phyloP scores from a whole-genome alignment of 1,139 yeast genomes.

The Zhuliangozyma blackwelliae region DNA sequence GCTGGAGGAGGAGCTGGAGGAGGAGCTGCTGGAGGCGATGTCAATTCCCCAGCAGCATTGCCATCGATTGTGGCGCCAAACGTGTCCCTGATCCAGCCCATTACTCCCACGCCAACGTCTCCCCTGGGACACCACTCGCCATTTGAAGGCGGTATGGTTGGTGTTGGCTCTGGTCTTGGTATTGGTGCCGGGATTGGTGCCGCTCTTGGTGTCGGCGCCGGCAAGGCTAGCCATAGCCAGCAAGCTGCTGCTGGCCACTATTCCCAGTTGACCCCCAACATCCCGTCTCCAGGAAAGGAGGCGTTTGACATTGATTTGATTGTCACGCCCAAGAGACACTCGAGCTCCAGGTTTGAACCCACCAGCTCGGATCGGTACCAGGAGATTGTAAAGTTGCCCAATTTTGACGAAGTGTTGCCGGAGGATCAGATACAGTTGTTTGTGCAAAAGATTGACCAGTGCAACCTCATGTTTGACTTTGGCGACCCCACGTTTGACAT shows the following conservation, averaged over 20 bases:
- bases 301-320: conserved; percentile 44
- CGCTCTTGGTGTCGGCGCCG: conserved; percentile 1
- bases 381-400: conserved; percentile 78
- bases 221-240: conserved; percentile 24
- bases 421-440: conserved; percentile 81
- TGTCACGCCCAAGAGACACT: conserved; percentile 82
- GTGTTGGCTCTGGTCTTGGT: background rate
- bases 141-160: conserved; percentile 2
- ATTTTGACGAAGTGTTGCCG: conserved; percentile 85
- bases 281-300: conserved; percentile 42
- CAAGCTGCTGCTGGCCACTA: conserved; percentile 25
- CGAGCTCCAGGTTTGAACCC: conserved; percentile 89
- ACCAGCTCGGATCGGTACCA: conserved; percentile 56
- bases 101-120: conserved; percentile 26
- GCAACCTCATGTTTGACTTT: conserved; percentile 91
- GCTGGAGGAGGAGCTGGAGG: too few relatives aligned
- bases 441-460: conserved; percentile 85
- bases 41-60: conserved; percentile 5
- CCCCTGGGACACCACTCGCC: conserved; percentile 1
- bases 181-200: background rate
- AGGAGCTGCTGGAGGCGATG: background rate
- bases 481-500: conserved; percentile 89
- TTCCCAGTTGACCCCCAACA: conserved; percentile 36
- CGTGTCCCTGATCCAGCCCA: background rate
- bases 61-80: conserved; percentile 7